Base-by-base conservation (phyloP, 202 grass and related monocot genomes). In the Elaeis oleifera region DNA sequence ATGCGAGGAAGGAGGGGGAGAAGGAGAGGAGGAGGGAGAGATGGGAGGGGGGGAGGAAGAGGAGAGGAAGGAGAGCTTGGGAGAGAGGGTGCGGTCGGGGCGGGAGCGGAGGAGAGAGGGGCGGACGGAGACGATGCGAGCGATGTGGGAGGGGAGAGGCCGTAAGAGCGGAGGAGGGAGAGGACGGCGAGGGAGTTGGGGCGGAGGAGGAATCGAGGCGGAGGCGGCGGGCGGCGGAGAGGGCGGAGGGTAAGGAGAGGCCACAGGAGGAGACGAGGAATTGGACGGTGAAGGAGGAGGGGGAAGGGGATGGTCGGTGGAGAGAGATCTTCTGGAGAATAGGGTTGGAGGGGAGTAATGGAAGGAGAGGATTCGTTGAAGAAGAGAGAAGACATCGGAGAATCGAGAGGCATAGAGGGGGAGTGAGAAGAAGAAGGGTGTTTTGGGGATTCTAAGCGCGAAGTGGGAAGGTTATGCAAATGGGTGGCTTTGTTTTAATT, bases 21-120 rank as follows among this genome's bases (percentile, higher is more conserved):
- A 0, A 8, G 63, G 36, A 11, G 49, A 65, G 14, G 13, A 65
- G 23, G 49, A 26, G 39, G 23, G 63, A 8, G 1, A 65, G 49
- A 49, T 28, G 49, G 15, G 49, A 27, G 49, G 63, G 49, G 15
- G 63, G 63, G 14, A 65, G 22, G 51, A 18, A 22, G 63, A 51
- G 49, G 63, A 65, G 48, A 65, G 63, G 48, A 52, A 65, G 5
- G 49, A 49, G 63, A 65, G 63, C 63, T 65, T 65, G 63, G 63
- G 63, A 15, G 5, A 16, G 5, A 65, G 63, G 49, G 63, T 65
- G 21, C 3, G 23, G 16, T 53, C 49, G 16, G 23, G 15, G 1
- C 63, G 63, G 21, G 49, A 25, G 23, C 7, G 15, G 23, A 65
- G 23, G 22, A 65, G 1, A 4, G 2, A 4, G 5, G 63, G 63